These are phyloP conservation scores for Spirogloea muscicola DNA, from an alignment of 139 green algal species.

Conservation along the genomic window DNA sequence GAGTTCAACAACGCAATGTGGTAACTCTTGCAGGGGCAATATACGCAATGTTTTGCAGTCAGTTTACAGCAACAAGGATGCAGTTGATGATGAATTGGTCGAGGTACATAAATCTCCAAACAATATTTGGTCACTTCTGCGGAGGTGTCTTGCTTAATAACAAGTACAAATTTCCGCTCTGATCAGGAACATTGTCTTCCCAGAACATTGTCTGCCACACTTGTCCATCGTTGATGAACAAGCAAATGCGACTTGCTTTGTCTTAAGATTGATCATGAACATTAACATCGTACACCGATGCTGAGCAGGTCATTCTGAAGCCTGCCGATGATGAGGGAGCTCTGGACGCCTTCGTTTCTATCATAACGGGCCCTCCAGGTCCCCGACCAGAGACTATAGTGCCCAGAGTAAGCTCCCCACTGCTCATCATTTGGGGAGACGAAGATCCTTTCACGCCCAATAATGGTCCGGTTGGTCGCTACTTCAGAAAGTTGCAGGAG, in stretches of 20 bases:
- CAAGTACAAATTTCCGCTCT: no score
- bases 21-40: conserved; percentile 54
- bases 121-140: no score
- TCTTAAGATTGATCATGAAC: no score
- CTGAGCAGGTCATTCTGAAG: conserved; percentile 37
- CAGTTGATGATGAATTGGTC: conserved; percentile 86
- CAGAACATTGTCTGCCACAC: no score
- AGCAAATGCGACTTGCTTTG: no score
- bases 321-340: conserved; percentile 65
- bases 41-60: conserved; percentile 54
- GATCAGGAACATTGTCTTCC: no score
- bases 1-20: neutral
- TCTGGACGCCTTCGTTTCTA: conserved; percentile 78
- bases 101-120: no score
- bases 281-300: no score
- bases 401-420: conserved; percentile 50
- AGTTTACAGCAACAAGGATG: conserved; percentile 66
- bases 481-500: conserved; percentile 60
- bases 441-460: conserved; percentile 79
- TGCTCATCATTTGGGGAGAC: conserved; percentile 86
- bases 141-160: no score
- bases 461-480: conserved; percentile 82
- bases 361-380: conserved; percentile 81
- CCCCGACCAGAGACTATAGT: conserved; percentile 76
- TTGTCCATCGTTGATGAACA: no score